These are phyloP conservation scores for Quercus lobata DNA, from an alignment of 331 rosid species.

Conservation along the genomic window DNA sequence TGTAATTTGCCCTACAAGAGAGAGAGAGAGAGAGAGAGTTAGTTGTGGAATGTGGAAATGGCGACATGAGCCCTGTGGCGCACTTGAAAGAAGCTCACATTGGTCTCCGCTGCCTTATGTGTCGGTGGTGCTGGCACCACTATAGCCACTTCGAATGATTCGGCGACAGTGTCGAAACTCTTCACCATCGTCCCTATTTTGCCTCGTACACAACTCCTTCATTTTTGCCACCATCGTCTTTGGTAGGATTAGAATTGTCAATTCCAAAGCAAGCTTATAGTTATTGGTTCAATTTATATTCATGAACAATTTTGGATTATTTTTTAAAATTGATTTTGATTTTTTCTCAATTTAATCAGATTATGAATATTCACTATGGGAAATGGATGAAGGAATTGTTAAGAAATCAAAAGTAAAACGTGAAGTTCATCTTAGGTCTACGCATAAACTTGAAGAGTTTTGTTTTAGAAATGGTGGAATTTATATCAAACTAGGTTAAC, in stretches of 20 bases:
- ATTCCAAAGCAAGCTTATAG: neutral
- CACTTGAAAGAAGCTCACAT: slow-evolving; percentile 52
- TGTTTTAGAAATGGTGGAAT: slow-evolving; percentile 91
- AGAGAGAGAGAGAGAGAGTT: too few relatives aligned
- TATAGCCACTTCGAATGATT: slow-evolving; percentile 70
- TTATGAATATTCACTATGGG: slow-evolving; percentile 78
- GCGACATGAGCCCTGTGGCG: slow-evolving; percentile 68
- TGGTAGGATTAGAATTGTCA: slow-evolving; percentile 31
- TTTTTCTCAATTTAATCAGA: slow-evolving; percentile 30
- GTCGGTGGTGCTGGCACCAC: slow-evolving; percentile 62
- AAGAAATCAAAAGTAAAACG: slow-evolving; percentile 62
- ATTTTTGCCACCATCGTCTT: slow-evolving; percentile 62
- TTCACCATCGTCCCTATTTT: slow-evolving; percentile 60
- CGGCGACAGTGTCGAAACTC: slow-evolving; percentile 53
- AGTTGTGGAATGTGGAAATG: slow-evolving; percentile 23
- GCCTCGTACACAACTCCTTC: slow-evolving; percentile 64
- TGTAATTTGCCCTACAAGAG: too few relatives aligned
- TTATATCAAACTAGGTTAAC: slow-evolving; percentile 97
- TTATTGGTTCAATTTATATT: neutral
- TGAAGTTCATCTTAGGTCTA: slow-evolving; percentile 88
- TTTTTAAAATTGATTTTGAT: neutral
- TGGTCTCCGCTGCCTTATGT: slow-evolving; percentile 47
- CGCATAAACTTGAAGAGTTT: slow-evolving; percentile 67
- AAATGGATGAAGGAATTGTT: slow-evolving; percentile 61
- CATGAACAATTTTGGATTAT: neutral